Evolutionary conservation across 2,329 filamentous ascomycete genomes (phyloP).

Genomic region (Ophiosphaerella herpotricha): DNA sequence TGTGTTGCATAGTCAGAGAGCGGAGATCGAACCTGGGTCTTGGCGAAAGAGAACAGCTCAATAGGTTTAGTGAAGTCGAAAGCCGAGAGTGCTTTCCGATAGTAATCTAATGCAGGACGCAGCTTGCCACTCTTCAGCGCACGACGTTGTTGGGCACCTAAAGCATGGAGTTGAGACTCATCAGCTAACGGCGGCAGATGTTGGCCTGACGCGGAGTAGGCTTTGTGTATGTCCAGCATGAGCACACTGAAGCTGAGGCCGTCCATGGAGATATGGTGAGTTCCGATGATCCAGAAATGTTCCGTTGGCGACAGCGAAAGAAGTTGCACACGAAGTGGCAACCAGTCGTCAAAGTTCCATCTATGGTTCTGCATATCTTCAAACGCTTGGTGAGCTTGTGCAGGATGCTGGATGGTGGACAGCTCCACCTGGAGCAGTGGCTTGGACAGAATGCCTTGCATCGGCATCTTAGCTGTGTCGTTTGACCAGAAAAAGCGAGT

Average conservation of each 20-base stretch:
- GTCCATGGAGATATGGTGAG: constrained; percentile 59
- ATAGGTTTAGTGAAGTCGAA: constrained; percentile 6
- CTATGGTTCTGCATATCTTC: constrained; percentile 35
- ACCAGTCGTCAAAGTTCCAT: constrained; percentile 48
- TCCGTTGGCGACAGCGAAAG: constrained; percentile 38
- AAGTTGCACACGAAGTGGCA: constrained; percentile 42
- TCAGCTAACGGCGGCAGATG: constrained; percentile 10
- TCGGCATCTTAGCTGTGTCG: constrained; percentile 18
- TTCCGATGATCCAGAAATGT: constrained; percentile 51
- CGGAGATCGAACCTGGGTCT: constrained; percentile 1
- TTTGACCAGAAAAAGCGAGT: constrained; percentile 32
- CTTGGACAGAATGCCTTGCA: constrained; percentile 16
- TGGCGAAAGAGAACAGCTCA: constrained; percentile 29
- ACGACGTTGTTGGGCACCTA: constrained; percentile 4
- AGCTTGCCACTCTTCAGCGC: constrained; percentile 5
- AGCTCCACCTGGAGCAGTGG: constrained; percentile 8
- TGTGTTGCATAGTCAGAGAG: constrained; percentile 1
- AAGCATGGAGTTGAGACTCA: constrained; percentile 3
- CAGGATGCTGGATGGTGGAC: constrained; percentile 27
- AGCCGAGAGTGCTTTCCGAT: neutral
- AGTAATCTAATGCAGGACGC: constrained; percentile 7
- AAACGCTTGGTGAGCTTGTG: constrained; percentile 8
- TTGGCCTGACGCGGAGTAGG: constrained; percentile 40
- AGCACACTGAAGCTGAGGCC: constrained; percentile 53
- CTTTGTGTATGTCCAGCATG: constrained; percentile 50